These are phyloP conservation scores for Salmacisia buchloeana DNA, from an alignment of 1,284 basidiomycete species.

Conservation along the genomic window DNA sequence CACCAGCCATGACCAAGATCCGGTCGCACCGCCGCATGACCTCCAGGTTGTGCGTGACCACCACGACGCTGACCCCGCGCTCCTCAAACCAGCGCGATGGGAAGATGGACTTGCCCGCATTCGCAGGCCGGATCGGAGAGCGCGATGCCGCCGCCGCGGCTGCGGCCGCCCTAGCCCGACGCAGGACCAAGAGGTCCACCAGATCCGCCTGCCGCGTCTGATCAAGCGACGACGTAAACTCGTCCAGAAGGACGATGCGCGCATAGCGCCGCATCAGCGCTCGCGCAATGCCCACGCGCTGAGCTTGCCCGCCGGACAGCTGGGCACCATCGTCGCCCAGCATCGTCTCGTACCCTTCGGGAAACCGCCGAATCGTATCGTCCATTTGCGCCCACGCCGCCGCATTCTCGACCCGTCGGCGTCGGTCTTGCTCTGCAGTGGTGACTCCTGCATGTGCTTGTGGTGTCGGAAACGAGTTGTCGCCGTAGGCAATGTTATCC, in stretches of 20 bases:
- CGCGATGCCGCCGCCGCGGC: background rate
- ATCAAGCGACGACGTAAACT: slow-evolving; percentile 88
- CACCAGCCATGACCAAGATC: slow-evolving; percentile 73
- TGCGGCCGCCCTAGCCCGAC: background rate
- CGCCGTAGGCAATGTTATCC: slow-evolving; percentile 40
- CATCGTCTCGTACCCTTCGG: slow-evolving; percentile 74
- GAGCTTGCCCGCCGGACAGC: slow-evolving; percentile 89
- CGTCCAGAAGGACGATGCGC: slow-evolving; percentile 80
- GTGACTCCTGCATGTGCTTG: background rate
- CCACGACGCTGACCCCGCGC: slow-evolving; percentile 68
- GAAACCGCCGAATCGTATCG: slow-evolving; percentile 75
- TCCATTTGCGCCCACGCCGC: slow-evolving; percentile 73
- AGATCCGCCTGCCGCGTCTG: slow-evolving; percentile 71
- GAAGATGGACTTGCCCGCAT: no score
- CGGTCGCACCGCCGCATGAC: slow-evolving; percentile 90
- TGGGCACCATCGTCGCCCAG: slow-evolving; percentile 82
- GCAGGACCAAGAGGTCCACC: slow-evolving; percentile 64
- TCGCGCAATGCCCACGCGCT: slow-evolving; percentile 84
- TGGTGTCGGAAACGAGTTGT: slow-evolving; percentile 13
- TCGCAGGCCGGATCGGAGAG: no score
- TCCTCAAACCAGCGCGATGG: background rate
- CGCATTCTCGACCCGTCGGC: slow-evolving; percentile 55
- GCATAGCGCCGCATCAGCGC: slow-evolving; percentile 68
- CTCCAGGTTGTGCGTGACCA: slow-evolving; percentile 86
- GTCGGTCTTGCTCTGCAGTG: background rate